phyloP scores from a whole-genome alignment of 129 eudicot species.

The Tagetes erecta region DNA sequence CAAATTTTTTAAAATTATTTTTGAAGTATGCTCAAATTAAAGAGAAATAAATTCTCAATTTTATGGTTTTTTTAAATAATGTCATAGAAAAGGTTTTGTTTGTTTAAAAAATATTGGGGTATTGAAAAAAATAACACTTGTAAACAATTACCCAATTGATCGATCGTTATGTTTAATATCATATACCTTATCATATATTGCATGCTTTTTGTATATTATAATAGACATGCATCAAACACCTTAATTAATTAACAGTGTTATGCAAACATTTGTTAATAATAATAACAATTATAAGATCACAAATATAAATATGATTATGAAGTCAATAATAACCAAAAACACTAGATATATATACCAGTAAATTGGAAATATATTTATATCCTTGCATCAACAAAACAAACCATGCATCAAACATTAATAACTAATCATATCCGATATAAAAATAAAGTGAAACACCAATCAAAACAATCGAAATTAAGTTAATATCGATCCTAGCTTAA shows the following conservation, averaged over 20 bases:
- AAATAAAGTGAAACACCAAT: slow-evolving; percentile 25
- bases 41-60: no score
- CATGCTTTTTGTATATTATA: no score
- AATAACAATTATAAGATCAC: background rate
- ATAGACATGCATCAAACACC: no score
- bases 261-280: background rate
- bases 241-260: background rate
- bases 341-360: slow-evolving; percentile 12
- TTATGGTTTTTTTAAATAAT: no score
- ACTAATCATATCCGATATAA: slow-evolving; percentile 21
- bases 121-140: no score
- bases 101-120: no score
- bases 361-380: slow-evolving; percentile 25
- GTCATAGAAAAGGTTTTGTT: no score
- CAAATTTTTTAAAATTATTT: no score
- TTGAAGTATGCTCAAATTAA: no score
- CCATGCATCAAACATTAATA: slow-evolving; percentile 20
- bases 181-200: no score
- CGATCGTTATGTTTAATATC: no score
- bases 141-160: no score
- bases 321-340: background rate
- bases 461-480: slow-evolving; percentile 26
- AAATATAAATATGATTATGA: background rate
- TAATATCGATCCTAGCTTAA: slow-evolving; percentile 8
- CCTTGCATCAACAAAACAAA: slow-evolving; percentile 30